These are phyloP conservation scores for Daldinia childiae DNA, from an alignment of 495 filamentous ascomycete species.

Conservation along the genomic window DNA sequence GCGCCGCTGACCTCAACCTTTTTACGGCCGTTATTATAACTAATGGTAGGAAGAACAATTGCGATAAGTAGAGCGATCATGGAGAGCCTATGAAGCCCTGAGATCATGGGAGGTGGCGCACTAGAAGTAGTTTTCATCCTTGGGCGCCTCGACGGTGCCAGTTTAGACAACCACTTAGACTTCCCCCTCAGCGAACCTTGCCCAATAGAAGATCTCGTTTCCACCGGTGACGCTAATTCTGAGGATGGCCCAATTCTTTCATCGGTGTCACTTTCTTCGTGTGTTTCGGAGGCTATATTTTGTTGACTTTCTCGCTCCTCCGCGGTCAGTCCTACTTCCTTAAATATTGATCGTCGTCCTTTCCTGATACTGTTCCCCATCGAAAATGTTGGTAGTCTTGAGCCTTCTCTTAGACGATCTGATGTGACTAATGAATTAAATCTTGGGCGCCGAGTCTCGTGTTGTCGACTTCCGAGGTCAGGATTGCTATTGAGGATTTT, in stretches of 20 bases:
- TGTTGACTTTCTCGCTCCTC: conserved; percentile 36
- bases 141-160: conserved; percentile 51
- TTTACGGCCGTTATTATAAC: conserved; percentile 50
- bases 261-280: conserved; percentile 39
- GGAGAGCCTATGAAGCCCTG: conserved; percentile 54
- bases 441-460: conserved; percentile 47
- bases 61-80: conserved; percentile 63
- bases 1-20: conserved; percentile 52
- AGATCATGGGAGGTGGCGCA: conserved; percentile 51
- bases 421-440: conserved; percentile 58
- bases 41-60: conserved; percentile 59
- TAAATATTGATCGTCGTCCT: conserved; percentile 56
- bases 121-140: conserved; percentile 53
- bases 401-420: conserved; percentile 57
- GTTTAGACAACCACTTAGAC: conserved; percentile 50
- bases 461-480: conserved; percentile 25
- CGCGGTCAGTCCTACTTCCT: conserved; percentile 56
- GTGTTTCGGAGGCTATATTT: conserved; percentile 8
- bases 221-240: conserved; percentile 27
- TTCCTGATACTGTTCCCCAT: conserved; percentile 52
- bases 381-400: conserved; percentile 43
- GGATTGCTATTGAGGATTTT: conserved; percentile 33
- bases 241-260: conserved; percentile 42
- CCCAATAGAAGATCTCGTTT: conserved; percentile 19
- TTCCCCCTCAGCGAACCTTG: conserved; percentile 25